Evolutionary conservation across 2,329 filamentous ascomycete genomes (phyloP), one percentile per base, ranked within the genome.

Genomic region (Sporothrix euskadiensis): DNA sequence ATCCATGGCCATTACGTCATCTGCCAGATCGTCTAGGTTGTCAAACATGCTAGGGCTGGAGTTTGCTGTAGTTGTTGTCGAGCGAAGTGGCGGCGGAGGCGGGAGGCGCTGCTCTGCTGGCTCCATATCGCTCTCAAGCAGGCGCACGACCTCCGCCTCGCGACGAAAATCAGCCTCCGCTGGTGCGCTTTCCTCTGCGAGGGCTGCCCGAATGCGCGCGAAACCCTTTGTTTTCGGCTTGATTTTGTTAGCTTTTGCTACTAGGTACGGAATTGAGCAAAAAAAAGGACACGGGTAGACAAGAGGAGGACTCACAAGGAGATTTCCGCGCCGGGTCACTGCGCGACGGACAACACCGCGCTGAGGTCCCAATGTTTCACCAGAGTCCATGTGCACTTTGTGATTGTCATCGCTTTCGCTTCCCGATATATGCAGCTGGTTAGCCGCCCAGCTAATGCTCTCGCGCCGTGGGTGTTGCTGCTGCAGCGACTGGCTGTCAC

Each of bases 131-230:
- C 91, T 95, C 81, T 98, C 96, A 57, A 94, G 92, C 39, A 98
- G 96, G 69, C 94, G 92, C 75, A 99, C 94, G 5, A 98, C 96
- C 82, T 98, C 95, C 52, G 95, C 94, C 84, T 99, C 96, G 54
- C 94, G 91, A 71, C 92, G 91, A 73, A 94, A 90, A 81, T 99
- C 96, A 57, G 92, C 91, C 78, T 99, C 96, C 10, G 97, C 86
- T 0, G 96, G 96, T 0, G 94, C 90, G 19, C 89, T 88, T 83
- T 99, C 96, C 83, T 99, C 96, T 73, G 93, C 87, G 0, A 99
- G 86, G 3, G 94, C 94, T 9, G 95, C 96, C 75, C 93, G 90
- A 77, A 99, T 97, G 12, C 96, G 91, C 5, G 94, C 94, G 81
- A 99, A 99, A 0, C 92, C 94, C 83, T 97, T 97, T 0, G 95